Evolutionary conservation across 768 basidiomycete species (phyloP).

Genomic region (Dacryopinax spathularia): DNA sequence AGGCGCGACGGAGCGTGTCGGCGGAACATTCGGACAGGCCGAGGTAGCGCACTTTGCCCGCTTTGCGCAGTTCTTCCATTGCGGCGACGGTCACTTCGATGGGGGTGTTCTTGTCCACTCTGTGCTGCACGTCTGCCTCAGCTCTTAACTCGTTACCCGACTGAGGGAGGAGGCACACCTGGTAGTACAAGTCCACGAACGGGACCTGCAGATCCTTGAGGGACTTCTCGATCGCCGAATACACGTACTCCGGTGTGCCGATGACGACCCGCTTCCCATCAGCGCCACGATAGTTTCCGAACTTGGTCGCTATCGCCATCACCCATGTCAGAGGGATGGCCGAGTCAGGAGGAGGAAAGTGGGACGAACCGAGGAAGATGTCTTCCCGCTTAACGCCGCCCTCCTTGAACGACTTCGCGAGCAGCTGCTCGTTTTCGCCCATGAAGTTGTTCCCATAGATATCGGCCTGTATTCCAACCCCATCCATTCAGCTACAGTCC

Average conservation of each 20-base stretch:
- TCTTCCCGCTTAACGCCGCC: background rate
- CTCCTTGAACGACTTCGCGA: background rate
- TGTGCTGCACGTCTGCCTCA: too few relatives aligned
- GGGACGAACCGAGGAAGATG: background rate
- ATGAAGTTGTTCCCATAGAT: background rate
- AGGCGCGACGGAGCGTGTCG: constrained; percentile 17
- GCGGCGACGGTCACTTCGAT: constrained; percentile 19
- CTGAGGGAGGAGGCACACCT: background rate
- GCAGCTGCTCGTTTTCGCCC: background rate
- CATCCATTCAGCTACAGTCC: background rate
- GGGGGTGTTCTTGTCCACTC: background rate
- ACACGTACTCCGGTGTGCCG: constrained; percentile 13
- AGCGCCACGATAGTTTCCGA: background rate
- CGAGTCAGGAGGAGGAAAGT: background rate
- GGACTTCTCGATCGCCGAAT: constrained; percentile 11
- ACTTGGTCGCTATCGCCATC: background rate
- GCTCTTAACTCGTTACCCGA: background rate
- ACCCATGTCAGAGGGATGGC: background rate
- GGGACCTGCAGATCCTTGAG: constrained; percentile 12
- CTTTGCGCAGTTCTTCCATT: constrained; percentile 18
- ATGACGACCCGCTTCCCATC: background rate
- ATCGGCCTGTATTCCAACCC: background rate
- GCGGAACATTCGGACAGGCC: constrained; percentile 22
- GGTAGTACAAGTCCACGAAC: constrained; percentile 11
- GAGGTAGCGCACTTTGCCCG: constrained; percentile 20